A percentile compares a stretch with the other conserved stretches of the same genome.
Conservation (phyloP, 2,329 filamentous ascomycete genomes). For the Atkinsonella hypoxylon region DNA sequence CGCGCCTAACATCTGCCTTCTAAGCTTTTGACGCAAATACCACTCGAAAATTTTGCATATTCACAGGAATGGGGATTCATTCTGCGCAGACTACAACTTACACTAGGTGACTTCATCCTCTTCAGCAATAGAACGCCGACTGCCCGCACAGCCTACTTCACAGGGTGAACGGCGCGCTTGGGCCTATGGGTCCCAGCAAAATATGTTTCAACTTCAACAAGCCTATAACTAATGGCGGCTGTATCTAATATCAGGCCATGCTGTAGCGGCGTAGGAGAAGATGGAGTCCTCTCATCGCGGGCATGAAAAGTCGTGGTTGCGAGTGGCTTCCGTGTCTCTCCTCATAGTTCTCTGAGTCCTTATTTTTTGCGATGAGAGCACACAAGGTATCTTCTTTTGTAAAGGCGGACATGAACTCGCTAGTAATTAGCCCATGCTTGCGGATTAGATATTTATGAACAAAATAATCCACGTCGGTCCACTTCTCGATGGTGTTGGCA, state of each 20-base stretch:
- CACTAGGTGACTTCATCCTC: slow-evolving; percentile 25
- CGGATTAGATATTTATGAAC: no score
- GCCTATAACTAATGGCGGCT: slow-evolving; percentile 41
- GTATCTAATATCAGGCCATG: slow-evolving; percentile 31
- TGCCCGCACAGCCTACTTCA: not conserved
- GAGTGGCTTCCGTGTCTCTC: slow-evolving; percentile 38
- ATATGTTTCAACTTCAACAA: slow-evolving; percentile 31
- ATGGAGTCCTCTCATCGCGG: slow-evolving; percentile 34
- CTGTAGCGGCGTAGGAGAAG: slow-evolving; percentile 42
- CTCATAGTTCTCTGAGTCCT: no score
- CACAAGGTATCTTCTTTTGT: no score
- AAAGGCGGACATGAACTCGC: no score
- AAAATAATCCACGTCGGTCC: no score
- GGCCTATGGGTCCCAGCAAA: slow-evolving; percentile 39
- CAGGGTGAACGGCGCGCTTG: slow-evolving; percentile 15
- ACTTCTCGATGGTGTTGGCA: no score
- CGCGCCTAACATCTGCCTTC: slow-evolving; percentile 33
- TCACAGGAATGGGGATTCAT: slow-evolving; percentile 34
- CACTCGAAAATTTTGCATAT: slow-evolving; percentile 38
- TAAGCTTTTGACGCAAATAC: slow-evolving; percentile 35
- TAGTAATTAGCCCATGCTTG: no score
- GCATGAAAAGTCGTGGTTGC: slow-evolving; percentile 42
- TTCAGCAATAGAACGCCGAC: not conserved
- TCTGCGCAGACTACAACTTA: slow-evolving; percentile 43
- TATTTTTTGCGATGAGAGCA: no score